Conservation (phyloP, 208 protist genomes). For the Naegleria lovaniensis region DNA sequence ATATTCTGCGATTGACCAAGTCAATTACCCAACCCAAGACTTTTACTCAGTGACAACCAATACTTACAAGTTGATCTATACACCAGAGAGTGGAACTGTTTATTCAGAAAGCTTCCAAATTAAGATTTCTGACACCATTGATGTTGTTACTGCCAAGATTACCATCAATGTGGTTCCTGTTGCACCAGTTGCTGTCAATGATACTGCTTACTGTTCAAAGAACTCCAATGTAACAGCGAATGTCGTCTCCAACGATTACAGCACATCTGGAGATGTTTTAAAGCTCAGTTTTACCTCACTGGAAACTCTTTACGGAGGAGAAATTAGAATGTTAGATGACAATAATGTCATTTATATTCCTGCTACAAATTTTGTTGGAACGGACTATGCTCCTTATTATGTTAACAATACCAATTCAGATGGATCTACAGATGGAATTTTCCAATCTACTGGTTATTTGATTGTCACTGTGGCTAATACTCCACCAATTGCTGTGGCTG, state of each 20-base stretch:
- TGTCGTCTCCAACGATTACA: background rate
- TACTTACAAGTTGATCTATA: background rate
- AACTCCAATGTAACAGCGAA: background rate
- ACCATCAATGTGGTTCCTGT: background rate
- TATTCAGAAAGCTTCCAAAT: background rate
- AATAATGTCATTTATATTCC: background rate
- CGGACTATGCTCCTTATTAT: background rate
- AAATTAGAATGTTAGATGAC: too few species aligned
- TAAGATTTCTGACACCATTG: background rate
- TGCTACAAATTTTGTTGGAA: background rate
- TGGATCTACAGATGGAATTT: background rate
- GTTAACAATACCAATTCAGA: background rate
- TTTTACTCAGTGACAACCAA: background rate
- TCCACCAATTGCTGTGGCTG: background rate
- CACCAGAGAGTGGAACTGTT: background rate
- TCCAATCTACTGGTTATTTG: background rate
- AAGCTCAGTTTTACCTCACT: background rate
- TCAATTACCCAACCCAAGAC: background rate
- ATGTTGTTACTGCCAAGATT: background rate
- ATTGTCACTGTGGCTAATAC: background rate
- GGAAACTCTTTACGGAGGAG: background rate
- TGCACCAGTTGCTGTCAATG: constrained; percentile 2
- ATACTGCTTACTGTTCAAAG: background rate
- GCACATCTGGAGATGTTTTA: background rate
- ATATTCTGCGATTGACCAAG: background rate